Conservation (phyloP, 352 stramenopile genomes). For the Phytophthora nicotianae region DNA sequence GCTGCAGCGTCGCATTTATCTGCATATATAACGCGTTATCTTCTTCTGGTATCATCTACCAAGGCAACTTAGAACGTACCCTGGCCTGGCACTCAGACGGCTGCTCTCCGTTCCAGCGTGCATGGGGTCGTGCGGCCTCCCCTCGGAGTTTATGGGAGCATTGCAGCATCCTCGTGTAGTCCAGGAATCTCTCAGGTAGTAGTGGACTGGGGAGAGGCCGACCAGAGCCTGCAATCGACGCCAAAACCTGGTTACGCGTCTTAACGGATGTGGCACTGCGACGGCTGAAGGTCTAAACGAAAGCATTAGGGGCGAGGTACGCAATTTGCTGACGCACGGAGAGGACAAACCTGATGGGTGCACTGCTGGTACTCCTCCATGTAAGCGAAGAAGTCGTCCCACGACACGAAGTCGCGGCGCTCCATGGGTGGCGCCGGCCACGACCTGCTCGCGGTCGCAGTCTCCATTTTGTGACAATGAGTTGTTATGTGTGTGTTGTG, state of each 20-base stretch:
- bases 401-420: constrained; percentile 29
- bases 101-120: constrained; percentile 30
- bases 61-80: constrained; percentile 10
- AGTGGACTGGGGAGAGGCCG: constrained; percentile 9
- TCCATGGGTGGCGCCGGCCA: constrained; percentile 25
- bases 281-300: constrained; percentile 29
- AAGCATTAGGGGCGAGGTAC: background rate
- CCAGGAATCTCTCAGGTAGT: constrained; percentile 34
- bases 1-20: constrained; percentile 39
- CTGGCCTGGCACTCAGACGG: constrained; percentile 39
- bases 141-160: constrained; percentile 28
- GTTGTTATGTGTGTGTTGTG: background rate
- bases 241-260: constrained; percentile 37
- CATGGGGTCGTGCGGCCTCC: background rate
- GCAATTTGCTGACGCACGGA: background rate
- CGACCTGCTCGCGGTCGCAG: background rate
- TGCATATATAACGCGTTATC: constrained; percentile 2
- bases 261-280: constrained; percentile 39
- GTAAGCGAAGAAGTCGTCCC: constrained; percentile 35
- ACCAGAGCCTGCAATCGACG: constrained; percentile 24
- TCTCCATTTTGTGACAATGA: background rate
- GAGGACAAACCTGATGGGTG: constrained; percentile 27
- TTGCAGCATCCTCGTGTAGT: constrained; percentile 42
- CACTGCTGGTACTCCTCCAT: constrained; percentile 36
- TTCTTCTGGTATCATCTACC: background rate